These are phyloP conservation scores for Botryotinia narcissicola DNA, from an alignment of 2,329 filamentous ascomycete species.

Conservation along the genomic window DNA sequence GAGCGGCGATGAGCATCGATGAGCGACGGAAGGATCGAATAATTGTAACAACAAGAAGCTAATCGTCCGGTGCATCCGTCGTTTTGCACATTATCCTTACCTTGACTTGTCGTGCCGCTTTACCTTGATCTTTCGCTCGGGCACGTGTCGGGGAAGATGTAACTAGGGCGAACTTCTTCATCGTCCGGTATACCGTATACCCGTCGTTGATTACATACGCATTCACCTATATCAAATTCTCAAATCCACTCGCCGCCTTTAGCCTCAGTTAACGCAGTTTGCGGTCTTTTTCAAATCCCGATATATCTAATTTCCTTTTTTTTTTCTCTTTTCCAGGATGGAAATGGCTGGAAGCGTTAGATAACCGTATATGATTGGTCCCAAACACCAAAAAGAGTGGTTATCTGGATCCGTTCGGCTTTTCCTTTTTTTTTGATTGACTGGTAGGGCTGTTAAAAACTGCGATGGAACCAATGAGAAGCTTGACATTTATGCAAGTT, in stretches of 20 bases:
- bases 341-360: conserved; percentile 9
- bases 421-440: neutral
- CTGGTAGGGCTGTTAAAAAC: conserved; percentile 5
- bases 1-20: neutral
- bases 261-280: neutral
- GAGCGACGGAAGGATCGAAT: neutral
- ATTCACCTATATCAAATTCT: neutral
- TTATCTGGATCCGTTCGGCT: neutral
- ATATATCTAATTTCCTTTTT: conserved; percentile 7
- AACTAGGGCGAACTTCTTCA: neutral
- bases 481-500: neutral
- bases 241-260: neutral
- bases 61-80: neutral
- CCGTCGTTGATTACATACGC: neutral
- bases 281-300: neutral
- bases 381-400: neutral
- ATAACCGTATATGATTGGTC: neutral
- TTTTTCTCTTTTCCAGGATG: neutral
- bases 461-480: neutral
- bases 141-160: neutral
- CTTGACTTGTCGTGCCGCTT: neutral
- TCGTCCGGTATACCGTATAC: neutral
- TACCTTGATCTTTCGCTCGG: neutral
- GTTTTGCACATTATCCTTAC: neutral
- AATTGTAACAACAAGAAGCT: neutral